Conservation (phyloP, 2,329 filamentous ascomycete species). For the Aureobasidium leucospermi region DNA sequence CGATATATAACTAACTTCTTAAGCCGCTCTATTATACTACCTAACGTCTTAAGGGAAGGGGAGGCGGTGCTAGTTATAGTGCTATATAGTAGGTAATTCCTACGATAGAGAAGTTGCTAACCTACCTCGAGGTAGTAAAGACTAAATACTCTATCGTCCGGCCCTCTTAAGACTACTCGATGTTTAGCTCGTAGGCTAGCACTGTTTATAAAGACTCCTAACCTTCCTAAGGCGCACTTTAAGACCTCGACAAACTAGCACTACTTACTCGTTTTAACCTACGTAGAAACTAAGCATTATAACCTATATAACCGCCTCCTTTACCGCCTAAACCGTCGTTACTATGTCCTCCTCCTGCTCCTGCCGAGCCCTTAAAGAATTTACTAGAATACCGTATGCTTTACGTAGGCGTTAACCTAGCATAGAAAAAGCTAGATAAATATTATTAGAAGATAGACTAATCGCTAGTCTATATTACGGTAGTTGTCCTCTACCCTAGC, state of each 20-base stretch:
- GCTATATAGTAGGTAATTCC: neutral
- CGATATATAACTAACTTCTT: too few species aligned
- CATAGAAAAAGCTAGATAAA: too few species aligned
- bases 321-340: neutral
- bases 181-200: neutral
- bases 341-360: neutral
- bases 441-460: too few species aligned
- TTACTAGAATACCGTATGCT: neutral
- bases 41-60: neutral
- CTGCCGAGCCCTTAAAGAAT: neutral
- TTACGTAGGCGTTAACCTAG: neutral
- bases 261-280: neutral
- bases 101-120: neutral
- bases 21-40: too few species aligned
- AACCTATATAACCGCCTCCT: neutral
- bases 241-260: neutral
- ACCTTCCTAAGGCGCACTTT: neutral
- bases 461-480: too few species aligned
- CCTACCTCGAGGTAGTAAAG: neutral
- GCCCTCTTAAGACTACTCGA: neutral
- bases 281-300: neutral
- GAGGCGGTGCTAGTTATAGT: neutral
- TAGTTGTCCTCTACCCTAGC: too few species aligned
- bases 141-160: neutral
- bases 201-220: neutral